Evolutionary conservation across 2,329 filamentous ascomycete genomes (phyloP), one percentile per base, ranked within the genome.

Genomic region (Microdochium trichocladiopsis): DNA sequence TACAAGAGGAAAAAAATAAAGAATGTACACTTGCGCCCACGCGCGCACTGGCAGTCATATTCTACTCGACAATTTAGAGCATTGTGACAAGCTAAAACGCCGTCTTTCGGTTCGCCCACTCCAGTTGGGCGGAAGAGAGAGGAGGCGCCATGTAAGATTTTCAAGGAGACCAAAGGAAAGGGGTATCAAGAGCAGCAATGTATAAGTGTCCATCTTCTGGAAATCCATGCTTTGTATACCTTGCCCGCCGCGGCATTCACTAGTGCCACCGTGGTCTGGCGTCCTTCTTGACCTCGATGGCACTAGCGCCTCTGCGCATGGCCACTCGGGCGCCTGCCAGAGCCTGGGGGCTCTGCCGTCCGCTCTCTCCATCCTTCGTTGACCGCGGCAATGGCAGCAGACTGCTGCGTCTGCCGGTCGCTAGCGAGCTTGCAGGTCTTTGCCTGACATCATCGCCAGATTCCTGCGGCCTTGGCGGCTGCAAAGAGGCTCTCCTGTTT

Each of bases 361-460:
- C 79, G 14, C 68, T 69, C 24, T 64, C 64, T 6, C 66, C 63
- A 21, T 61, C 58, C 43, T 59, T 67, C 3, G 61, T 58, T 24
- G 59, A 52, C 50, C 63, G 73, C 1, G 75, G 71, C 52, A 77
- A 70, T 18, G 82, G 80, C 22, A 85, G 66, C 53, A 84, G 60
- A 59, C 80, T 83, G 4, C 66, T 71, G 25, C 82, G 75, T 54
- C 80, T 52, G 68, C 72, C 21, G 2, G 69, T 66, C 6, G 79
- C 76, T 47, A 85, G 60, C 2, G 82, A 84, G 62, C 79, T 85
- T 45, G 75, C 77, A 11, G 83, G 76, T 25, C 82, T 74, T 41
- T 63, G 66, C 59, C 58, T 65, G 23, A 55, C 56, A 59, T 59
- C 61, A 51, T 55, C 63, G 14, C 63, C 61, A 10, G 57, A 55